These are phyloP conservation scores for Tricholoma terreum DNA, from an alignment of 768 basidiomycete species.

Conservation along the genomic window DNA sequence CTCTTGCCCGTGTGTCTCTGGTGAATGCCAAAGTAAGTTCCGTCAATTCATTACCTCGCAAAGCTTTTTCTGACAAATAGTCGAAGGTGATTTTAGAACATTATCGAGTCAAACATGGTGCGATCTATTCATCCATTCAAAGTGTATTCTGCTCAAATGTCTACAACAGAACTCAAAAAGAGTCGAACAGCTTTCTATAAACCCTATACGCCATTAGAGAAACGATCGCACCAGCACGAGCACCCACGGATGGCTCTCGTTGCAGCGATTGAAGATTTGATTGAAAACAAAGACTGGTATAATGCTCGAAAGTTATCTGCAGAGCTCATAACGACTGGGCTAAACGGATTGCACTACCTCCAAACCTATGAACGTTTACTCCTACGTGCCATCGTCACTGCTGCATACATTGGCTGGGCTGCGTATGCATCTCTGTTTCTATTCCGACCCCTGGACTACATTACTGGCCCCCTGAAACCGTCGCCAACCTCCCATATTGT, in stretches of 20 bases:
- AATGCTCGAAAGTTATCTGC: constrained; percentile 48
- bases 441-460: constrained; percentile 38
- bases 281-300: constrained; percentile 41
- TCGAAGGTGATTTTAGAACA: constrained; percentile 67
- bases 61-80: neutral
- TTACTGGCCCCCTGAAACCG: neutral
- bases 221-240: constrained; percentile 15
- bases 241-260: constrained; percentile 35
- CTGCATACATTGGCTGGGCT: constrained; percentile 78
- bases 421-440: constrained; percentile 62
- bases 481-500: constrained; percentile 5
- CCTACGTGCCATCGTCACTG: constrained; percentile 64
- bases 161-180: constrained; percentile 54
- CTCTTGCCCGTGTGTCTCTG: constrained; percentile 51
- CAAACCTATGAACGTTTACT: constrained; percentile 82
- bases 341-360: constrained; percentile 70
- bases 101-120: constrained; percentile 75
- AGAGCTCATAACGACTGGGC: constrained; percentile 48
- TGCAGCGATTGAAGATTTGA: constrained; percentile 41
- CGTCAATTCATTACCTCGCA: neutral
- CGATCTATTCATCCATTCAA: constrained; percentile 13
- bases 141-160: neutral
- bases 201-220: constrained; percentile 52
- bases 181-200: constrained; percentile 57
- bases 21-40: constrained; percentile 58